Evolutionary conservation across 2,329 filamentous ascomycete species (phyloP), one percentile per base, ranked within the genome.

Genomic region (Chrysosporium keratinophilum): DNA sequence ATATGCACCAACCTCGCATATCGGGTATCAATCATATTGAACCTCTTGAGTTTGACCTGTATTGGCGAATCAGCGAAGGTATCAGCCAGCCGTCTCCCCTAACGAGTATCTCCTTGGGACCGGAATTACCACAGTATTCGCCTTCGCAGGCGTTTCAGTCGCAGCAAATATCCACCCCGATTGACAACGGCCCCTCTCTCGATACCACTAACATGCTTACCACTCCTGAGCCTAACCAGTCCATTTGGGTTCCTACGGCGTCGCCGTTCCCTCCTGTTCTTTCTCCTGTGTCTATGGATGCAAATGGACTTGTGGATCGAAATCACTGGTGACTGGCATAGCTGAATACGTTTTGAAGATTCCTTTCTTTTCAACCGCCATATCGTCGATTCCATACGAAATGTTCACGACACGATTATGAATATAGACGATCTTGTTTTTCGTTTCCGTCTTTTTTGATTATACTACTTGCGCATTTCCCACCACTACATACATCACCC

Each of bases 221-320:
- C 1, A 45, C 49, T 10, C 33, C 56, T 9, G 49, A 45, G 28
- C n/a, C 52, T 10, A 52, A 28, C 23, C 52, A 57, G 6, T 49
- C 56, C 2, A 48, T 57, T 15, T 57, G 56, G 56, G 49, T 57
- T 19, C 49, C 56, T 6, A 41, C 47, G 12, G 28, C 52, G 37
- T 55, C 49, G 14, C 52, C 56, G 34, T 54, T 48, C 37, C 51
- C 51, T 3, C 51, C 43, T 23, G 37, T 49, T 2, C 51, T 54
- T 34, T 54, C 51, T 12, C 51, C 51, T 42, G 14, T 54, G 5
- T 31, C 51, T 15, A 37, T 49, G 45, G 35, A 54, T 20, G 17
- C 43, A 14, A 37, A 39, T 43, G 20, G 37, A 31, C 19, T 34
- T 14, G 14, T 39, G 19, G 51, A 48, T n/a, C 51, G 42, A 10